A percentile compares a stretch with the other conserved stretches of the same genome.
Conservation (phyloP, 345 rosid genomes). For the Capsella bursapastoris region DNA sequence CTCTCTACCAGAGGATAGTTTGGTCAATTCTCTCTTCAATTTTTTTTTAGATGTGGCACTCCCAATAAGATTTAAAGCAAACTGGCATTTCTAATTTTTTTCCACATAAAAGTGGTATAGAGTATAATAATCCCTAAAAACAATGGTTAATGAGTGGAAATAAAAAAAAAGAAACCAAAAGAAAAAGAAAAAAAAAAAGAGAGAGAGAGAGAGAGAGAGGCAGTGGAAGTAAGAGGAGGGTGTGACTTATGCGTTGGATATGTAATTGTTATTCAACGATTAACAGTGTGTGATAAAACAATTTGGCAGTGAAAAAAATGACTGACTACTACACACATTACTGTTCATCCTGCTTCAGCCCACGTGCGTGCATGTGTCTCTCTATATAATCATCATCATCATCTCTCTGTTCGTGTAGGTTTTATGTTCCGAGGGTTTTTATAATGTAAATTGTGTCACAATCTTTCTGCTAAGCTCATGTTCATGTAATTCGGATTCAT, state of each 20-base stretch:
- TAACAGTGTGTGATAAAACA: constrained; percentile 28
- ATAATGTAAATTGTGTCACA: background rate
- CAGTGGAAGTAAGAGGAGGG: constrained; percentile 17
- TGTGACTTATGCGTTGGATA: background rate
- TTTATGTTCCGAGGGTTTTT: constrained; percentile 5
- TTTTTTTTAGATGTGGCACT: too few relatives aligned
- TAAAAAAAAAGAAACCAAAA: background rate
- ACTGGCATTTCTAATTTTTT: too few relatives aligned
- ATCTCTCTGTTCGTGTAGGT: constrained; percentile 5
- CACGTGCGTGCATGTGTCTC: constrained; percentile 39
- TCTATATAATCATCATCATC: constrained; percentile 10
- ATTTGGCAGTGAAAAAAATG: constrained; percentile 31
- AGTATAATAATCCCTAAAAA: too few relatives aligned
- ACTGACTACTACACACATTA: constrained; percentile 27
- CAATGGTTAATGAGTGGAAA: constrained; percentile 17
- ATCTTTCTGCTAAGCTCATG: too few relatives aligned
- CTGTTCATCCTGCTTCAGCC: constrained; percentile 36
- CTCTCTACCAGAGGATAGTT: too few relatives aligned
- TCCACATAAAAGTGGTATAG: too few relatives aligned
- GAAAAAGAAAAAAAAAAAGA: background rate
- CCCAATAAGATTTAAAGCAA: too few relatives aligned
- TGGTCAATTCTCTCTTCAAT: too few relatives aligned
- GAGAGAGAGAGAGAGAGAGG: background rate
- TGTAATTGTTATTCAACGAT: constrained; percentile 31
- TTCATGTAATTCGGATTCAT: too few relatives aligned